Evolutionary conservation across 2,329 filamentous ascomycete species (phyloP), one percentile per base, ranked within the genome.

Genomic region (Hypoxylon sp.): DNA sequence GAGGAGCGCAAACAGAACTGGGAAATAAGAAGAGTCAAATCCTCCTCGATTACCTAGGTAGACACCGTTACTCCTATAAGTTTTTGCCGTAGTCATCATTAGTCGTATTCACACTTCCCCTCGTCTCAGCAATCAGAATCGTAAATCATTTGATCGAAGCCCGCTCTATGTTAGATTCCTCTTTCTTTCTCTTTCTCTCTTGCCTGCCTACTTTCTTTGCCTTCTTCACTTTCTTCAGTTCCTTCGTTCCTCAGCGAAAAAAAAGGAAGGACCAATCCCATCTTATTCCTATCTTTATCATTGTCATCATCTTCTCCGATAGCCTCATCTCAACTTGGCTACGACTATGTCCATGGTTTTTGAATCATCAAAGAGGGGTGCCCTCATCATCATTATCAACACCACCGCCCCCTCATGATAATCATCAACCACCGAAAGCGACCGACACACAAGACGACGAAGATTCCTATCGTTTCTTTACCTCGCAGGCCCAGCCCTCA

Each of bases 401-500:
- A 55, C 37, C 48, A 55, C 20, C 25, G 25, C 25, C 25, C 25
- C 40, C 35, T 25, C 42, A 44, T 44, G 40, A 44, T 20, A 44
- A 44, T 44, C 40, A 11, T 22, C 17, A 44, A 22, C 40, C 17
- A 46, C 61, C 49, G 30, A 48, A 40, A 48, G 44, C 33, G 40
- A 56, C 22, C 3, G 46, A 58, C 31, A 57, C 42, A 42, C 44
- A 27, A 35, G 27, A 44, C 40, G 40, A 17, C 40, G 17, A 30
- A 50, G 14, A 48, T 25, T 66, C 73, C 81, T 84, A 94, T 83
- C 92, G 88, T 83, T 91, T 92, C 85, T 96, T 95, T 76, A 97
- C 88, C 83, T 98, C 95, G 44, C 86, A 90, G 7, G 94, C 90
- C 95, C 95, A 98, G 2, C 95, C 95, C 61, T 97, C 94, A 77